Evolutionary conservation across 1,284 basidiomycete species (phyloP).

Genomic region (Athelia psychrophila): DNA sequence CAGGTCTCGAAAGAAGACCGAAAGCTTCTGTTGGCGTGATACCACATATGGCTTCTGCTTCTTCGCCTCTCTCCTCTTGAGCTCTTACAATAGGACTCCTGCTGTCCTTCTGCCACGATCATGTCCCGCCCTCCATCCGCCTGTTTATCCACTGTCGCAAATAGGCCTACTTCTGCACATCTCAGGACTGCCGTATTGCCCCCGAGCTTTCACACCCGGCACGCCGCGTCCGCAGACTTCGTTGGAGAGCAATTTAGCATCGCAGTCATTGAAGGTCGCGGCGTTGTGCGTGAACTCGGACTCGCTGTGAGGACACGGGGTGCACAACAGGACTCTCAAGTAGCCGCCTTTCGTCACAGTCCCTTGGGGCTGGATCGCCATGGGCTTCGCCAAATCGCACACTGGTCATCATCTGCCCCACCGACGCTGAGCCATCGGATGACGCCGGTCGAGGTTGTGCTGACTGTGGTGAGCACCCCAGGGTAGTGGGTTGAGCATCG

Average conservation of each 20-base stretch:
- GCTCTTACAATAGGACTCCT: too few species aligned
- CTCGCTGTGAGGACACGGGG: too few species aligned
- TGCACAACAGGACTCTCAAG: too few species aligned
- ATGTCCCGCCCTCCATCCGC: too few species aligned
- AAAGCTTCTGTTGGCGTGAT: too few species aligned
- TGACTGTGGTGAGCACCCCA: slow-evolving; percentile 42
- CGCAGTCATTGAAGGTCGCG: neutral
- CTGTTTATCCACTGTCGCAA: neutral
- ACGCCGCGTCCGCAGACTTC: neutral
- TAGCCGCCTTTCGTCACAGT: too few species aligned
- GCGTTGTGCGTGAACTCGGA: neutral
- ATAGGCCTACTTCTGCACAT: neutral
- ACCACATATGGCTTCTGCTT: too few species aligned
- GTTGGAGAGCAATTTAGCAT: neutral
- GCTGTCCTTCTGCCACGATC: too few species aligned
- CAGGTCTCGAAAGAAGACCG: too few species aligned
- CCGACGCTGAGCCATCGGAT: slow-evolving; percentile 59
- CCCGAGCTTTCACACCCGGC: neutral
- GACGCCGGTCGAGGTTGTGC: slow-evolving; percentile 47
- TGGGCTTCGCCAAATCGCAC: slow-evolving; percentile 50
- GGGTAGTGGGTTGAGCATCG: slow-evolving; percentile 32
- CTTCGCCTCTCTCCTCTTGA: too few species aligned
- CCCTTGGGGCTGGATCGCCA: slow-evolving; percentile 47
- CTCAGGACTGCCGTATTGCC: neutral
- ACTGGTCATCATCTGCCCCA: slow-evolving; percentile 70